Base-by-base conservation (phyloP, 441 rosid species). In the Syzygium malaccense region DNA sequence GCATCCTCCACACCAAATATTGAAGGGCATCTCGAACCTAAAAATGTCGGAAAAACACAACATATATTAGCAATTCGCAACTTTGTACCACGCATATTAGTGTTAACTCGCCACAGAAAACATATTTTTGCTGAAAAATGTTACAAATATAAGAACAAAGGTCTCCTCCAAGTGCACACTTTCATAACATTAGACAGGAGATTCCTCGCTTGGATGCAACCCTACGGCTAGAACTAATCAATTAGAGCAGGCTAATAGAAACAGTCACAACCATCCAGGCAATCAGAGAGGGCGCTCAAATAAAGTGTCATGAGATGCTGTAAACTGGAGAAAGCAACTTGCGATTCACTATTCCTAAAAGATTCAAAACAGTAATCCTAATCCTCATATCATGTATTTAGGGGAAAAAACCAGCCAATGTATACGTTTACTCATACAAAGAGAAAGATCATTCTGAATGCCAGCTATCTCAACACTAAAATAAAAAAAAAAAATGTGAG, bases 1-100 rank as follows among this genome's bases (percentile, higher is more conserved):
- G 95, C 99, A 96, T 87, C 99, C 99, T 84, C 99, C 99, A 88
- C 99, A 97, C 99, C 99, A 98, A 86, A 96, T 86, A 91, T 97
- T 93, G 93, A 92, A 98, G 13, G 99, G 99, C 98, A 98, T 96
- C 92, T 98, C 99, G 14, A 97, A 98, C 95, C 99, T 98, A 92
- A 87, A 90, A 90, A n/a, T 86, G 18, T 12, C 17, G 1, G 49
- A 55, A 7, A 87, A 51, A 86, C 75, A 49, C 86, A 79, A 18
- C 37, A 78, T 14, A 58, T 23, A 12, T 90, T 26, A 86, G 58
- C 78, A 37, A 71, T 37, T 71, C 51, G 1, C 83, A 23, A 20
- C 83, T 71, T 28, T 71, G 28, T 20, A 71, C n/a, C 51, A 71
- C 28, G 57, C 41, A 85, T 32, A 41, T 28, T 55, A 57, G 45